Evolutionary conservation across 2,329 filamentous ascomycete genomes (phyloP), one percentile per base, ranked within the genome.

Genomic region (Byssoonygena ceratinophila): DNA sequence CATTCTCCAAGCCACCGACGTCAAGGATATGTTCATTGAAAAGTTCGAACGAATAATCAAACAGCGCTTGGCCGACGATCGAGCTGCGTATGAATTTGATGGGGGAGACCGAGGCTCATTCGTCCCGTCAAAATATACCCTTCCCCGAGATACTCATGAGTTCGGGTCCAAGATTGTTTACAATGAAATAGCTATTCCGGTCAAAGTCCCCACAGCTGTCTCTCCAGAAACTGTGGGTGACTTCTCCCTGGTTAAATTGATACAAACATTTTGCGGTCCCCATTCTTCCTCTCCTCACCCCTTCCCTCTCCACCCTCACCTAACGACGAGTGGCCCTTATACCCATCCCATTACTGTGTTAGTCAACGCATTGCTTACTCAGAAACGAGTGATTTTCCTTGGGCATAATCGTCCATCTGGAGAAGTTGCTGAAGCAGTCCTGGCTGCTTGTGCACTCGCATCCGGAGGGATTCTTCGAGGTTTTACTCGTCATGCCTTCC

Each of bases 191-290:
- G 91, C 91, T 0, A 91, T 98, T 25, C 92, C 92, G 1, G 88
- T 98, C 72, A 97, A 97, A 70, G 84, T 98, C 6, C 92, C 92
- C 0, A 90, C 91, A 2, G 90, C 92, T 9, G 80, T 94, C 54
- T 91, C 90, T 74, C 87, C 90, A 1, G 92, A 98, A 73, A 96
- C 87, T 0, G 92, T 98, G 14, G 92, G 92, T 56, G 92, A 98
- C 70, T 98, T 98, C 65, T 97, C 90, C 34, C 77, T 98, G 53
- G 86, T 98, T 71, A 97, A 97, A 68, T 81, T 98, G 51, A 95
- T 98, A 59, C 89, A 95, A 62, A 95, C 87, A 51, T 97, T 97
- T 68, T 87, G 87, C 40, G 82, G 83, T 9, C 77, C 86, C 16
- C 91, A 97, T 67, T 72, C 82, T n/a, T 84, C 88, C 61, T 80